Base-by-base conservation (phyloP, 768 basidiomycete species). In the Trametes elegans region DNA sequence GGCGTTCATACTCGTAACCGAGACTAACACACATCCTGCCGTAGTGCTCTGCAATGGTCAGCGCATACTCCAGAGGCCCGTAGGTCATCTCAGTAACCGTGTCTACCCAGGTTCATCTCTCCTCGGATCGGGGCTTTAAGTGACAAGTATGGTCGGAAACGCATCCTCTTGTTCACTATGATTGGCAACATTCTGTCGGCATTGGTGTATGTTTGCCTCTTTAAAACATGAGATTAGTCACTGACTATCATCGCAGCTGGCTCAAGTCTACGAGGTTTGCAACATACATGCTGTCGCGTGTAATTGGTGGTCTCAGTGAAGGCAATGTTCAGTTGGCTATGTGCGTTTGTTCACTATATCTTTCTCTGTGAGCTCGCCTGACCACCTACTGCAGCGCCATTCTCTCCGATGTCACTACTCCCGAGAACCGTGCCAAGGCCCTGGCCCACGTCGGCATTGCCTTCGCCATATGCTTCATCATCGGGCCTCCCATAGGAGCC, bases 301-400 rank as follows among this genome's bases (percentile, higher is more conserved):
- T 98, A 5, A 84, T 98, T 31, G 95, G 95, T 9, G 96, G 96
- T 3, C 75, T 98, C 8, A 93, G 90, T 64, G 96, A 99, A 74
- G 96, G 96, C 40, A 99, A 99, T 66, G 96, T 98, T 10, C 96
- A 99, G 68, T 76, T 99, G 40, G 89, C 91, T 41, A 94, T 94
- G 93, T 93, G 66, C n/a, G n/a, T n/a, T n/a, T n/a, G n/a, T n/a
- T n/a, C n/a, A 62, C 88, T 79, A 23, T 24, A 34, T 32, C 14
- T 26, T n/a, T 35, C 29, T 18, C 16, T 36, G 24, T 55, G 10
- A 49, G 31, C 9, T 26, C 10, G 10, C 11, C 16, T n/a, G 13
- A 21, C 16, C 55, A 35, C 53, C 47, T 53, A 21, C 19, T 55
- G 40, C 61, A 97, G 93, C 64, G 94, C 97, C 5, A 94, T 95